Conservation (phyloP, 2,329 filamentous ascomycete genomes). For the Coniochaeta pulveracea region DNA sequence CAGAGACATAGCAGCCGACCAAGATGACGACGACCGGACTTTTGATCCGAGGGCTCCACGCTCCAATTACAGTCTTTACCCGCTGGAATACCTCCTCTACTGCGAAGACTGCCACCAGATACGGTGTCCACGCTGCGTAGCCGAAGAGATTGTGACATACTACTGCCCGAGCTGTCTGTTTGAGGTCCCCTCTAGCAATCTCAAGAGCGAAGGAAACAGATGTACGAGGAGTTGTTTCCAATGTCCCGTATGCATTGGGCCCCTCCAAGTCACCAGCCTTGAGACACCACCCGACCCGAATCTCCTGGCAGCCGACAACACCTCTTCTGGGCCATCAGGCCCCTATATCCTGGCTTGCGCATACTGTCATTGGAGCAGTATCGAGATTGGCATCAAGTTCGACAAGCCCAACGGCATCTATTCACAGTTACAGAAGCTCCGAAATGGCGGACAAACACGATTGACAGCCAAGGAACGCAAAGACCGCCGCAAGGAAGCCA, state of each 20-base stretch:
- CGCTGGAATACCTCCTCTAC: constrained; percentile 86
- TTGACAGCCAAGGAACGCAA: constrained; percentile 39
- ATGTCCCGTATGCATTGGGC: constrained; percentile 79
- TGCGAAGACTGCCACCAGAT: constrained; percentile 98
- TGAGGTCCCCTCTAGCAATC: constrained; percentile 85
- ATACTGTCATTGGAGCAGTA: constrained; percentile 87
- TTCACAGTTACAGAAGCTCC: constrained; percentile 63
- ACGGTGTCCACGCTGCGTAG: constrained; percentile 81
- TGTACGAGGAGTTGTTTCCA: constrained; percentile 94
- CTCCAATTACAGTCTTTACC: constrained; percentile 85
- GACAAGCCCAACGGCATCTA: constrained; percentile 82
- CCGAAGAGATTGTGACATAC: constrained; percentile 89
- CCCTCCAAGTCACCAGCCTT: constrained; percentile 62
- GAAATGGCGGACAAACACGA: constrained; percentile 44
- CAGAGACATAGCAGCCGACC: constrained; percentile 14
- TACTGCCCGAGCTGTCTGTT: constrained; percentile 94
- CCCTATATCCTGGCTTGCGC: constrained; percentile 76
- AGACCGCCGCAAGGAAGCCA: constrained; percentile 36
- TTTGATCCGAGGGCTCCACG: constrained; percentile 80
- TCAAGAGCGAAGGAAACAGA: constrained; percentile 86
- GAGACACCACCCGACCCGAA: constrained; percentile 40
- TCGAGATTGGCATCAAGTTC: constrained; percentile 83
- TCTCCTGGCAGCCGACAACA: constrained; percentile 31
- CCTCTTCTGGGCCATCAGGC: constrained; percentile 21
- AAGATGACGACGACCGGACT: constrained; percentile 62